Conservation (phyloP, 176 grass and related monocot genomes). For the Avena sativa region DNA sequence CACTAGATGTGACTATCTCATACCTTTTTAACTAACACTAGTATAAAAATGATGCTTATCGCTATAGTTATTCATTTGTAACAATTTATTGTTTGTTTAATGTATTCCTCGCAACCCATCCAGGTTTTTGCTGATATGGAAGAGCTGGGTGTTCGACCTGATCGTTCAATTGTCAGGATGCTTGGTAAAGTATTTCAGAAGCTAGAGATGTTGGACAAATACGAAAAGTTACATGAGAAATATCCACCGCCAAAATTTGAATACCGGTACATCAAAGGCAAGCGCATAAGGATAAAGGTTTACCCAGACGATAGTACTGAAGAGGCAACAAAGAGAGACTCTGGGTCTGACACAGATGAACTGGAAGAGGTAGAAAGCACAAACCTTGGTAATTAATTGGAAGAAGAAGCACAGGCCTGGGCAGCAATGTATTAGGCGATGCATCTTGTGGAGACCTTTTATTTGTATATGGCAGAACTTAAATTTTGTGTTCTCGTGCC, state of each 20-base stretch:
- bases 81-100: neutral
- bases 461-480: conserved; percentile 41
- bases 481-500: neutral
- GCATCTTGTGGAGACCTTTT: conserved; percentile 45
- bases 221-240: conserved; percentile 79
- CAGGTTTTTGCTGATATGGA: conserved; percentile 98
- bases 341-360: neutral
- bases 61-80: neutral
- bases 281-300: conserved; percentile 76
- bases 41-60: conserved; percentile 16
- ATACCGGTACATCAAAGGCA: conserved; percentile 83
- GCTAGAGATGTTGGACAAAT: conserved; percentile 92
- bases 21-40: neutral
- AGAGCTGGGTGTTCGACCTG: conserved; percentile 82
- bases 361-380: conserved; percentile 31
- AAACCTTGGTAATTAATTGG: conserved; percentile 25
- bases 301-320: conserved; percentile 39
- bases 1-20: neutral
- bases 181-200: conserved; percentile 73
- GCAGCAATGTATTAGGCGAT: conserved; percentile 45
- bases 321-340: neutral
- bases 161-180: conserved; percentile 78
- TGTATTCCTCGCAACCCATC: neutral
- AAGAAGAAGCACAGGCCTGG: conserved; percentile 38
- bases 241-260: conserved; percentile 85